Conservation (phyloP, 768 basidiomycete genomes). For the Myochromella boudieri region DNA sequence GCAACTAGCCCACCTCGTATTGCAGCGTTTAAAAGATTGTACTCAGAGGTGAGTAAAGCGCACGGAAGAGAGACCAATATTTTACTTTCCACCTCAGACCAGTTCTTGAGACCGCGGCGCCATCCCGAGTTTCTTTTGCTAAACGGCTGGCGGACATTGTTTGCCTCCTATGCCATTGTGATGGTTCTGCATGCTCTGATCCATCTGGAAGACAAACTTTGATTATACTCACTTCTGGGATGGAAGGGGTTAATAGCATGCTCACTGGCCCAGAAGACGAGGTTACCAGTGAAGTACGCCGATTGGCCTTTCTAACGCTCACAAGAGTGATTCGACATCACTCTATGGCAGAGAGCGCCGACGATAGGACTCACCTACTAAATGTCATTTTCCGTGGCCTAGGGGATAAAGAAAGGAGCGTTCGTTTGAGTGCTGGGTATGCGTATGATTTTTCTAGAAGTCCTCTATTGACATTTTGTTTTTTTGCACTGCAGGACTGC, state of each 20-base stretch:
- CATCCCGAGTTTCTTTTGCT: constrained; percentile 32
- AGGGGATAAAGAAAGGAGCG: constrained; percentile 52
- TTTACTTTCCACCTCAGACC: constrained; percentile 28
- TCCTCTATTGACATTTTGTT: constrained; percentile 1
- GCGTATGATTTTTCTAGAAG: constrained; percentile 16
- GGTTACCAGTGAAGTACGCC: constrained; percentile 46
- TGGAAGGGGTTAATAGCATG: constrained; percentile 36
- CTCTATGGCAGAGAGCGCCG: constrained; percentile 26
- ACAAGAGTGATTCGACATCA: constrained; percentile 43
- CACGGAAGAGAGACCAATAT: not conserved
- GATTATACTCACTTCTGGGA: constrained; percentile 31
- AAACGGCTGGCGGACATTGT: constrained; percentile 29
- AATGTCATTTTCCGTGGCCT: constrained; percentile 49
- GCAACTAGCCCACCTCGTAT: constrained; percentile 40
- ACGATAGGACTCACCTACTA: constrained; percentile 28
- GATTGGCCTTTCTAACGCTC: constrained; percentile 41
- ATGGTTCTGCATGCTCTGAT: constrained; percentile 26
- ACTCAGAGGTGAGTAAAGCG: constrained; percentile 37
- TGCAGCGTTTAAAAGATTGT: constrained; percentile 44
- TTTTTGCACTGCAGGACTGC: constrained; percentile 48
- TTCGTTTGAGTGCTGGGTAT: constrained; percentile 71
- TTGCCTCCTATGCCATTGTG: constrained; percentile 38
- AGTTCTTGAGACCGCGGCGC: constrained; percentile 28
- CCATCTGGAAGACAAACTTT: constrained; percentile 22
- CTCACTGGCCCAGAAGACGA: constrained; percentile 48